phyloP scores from a whole-genome alignment of 2,329 filamentous ascomycete genomes.

The Fusarium papillatum region DNA sequence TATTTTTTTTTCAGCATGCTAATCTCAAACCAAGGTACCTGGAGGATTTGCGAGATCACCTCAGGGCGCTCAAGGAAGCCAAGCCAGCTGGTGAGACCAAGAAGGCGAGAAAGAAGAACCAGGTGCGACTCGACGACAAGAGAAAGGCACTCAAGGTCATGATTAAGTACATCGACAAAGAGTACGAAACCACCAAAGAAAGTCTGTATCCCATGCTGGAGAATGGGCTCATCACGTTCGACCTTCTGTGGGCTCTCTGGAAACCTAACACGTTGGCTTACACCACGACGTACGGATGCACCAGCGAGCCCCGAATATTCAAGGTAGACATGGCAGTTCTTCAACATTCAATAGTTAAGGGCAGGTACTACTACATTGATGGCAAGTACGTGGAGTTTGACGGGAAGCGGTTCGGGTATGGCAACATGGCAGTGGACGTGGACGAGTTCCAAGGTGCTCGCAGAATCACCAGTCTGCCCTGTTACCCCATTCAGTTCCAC shows the following conservation, averaged over 20 bases:
- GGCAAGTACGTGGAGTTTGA: slow-evolving; percentile 90
- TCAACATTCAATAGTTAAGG: slow-evolving; percentile 76
- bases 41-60: slow-evolving; percentile 77
- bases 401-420: slow-evolving; percentile 86
- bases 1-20: background rate
- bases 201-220: slow-evolving; percentile 84
- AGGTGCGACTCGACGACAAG: slow-evolving; percentile 70
- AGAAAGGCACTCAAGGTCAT: slow-evolving; percentile 78
- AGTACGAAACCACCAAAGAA: slow-evolving; percentile 84
- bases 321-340: slow-evolving; percentile 84
- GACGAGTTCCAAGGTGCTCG: slow-evolving; percentile 82
- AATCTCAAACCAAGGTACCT: slow-evolving; percentile 70
- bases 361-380: slow-evolving; percentile 82
- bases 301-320: slow-evolving; percentile 85
- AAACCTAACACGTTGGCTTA: slow-evolving; percentile 88
- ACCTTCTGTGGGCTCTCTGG: slow-evolving; percentile 90
- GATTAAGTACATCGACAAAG: slow-evolving; percentile 82
- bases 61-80: slow-evolving; percentile 74
- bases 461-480: slow-evolving; percentile 84
- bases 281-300: slow-evolving; percentile 81
- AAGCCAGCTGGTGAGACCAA: slow-evolving; percentile 62
- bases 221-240: slow-evolving; percentile 88
- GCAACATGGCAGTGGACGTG: slow-evolving; percentile 78
- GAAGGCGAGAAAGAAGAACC: slow-evolving; percentile 72
- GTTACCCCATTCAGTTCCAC: slow-evolving; percentile 86